phyloP scores from a whole-genome alignment of 2,329 filamentous ascomycete species.

The Dactylellina cionopaga region DNA sequence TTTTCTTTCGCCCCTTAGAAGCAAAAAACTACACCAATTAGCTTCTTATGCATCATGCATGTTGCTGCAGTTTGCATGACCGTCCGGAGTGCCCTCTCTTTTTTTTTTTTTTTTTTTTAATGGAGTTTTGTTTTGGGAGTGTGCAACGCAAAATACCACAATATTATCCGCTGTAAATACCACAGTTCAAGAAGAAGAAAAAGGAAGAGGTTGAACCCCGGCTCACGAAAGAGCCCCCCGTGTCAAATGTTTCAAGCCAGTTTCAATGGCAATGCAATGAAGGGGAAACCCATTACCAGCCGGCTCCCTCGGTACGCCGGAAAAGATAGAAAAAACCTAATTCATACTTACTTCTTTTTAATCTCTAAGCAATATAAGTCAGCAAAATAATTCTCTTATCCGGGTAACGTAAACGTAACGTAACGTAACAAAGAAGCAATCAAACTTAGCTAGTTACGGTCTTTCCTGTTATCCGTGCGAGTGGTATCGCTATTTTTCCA shows the following conservation, averaged over 20 bases:
- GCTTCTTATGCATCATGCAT: conserved; percentile 23
- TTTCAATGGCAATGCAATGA: conserved; percentile 40
- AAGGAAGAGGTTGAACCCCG: neutral
- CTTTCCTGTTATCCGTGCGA: conserved; percentile 5
- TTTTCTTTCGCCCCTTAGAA: too few relatives aligned
- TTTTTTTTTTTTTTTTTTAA: too few relatives aligned
- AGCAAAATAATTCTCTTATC: neutral
- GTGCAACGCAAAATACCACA: conserved; percentile 43
- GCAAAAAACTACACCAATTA: neutral
- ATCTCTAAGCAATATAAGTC: neutral
- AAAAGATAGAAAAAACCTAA: conserved; percentile 39
- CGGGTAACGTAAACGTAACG: too few relatives aligned
- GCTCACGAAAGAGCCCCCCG: neutral
- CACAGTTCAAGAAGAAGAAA: conserved; percentile 17
- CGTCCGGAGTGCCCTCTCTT: too few relatives aligned
- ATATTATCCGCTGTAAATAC: conserved; percentile 52
- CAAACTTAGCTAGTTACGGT: too few relatives aligned
- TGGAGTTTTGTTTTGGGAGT: too few relatives aligned
- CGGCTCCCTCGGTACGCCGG: conserved; percentile 19
- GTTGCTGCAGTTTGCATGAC: neutral
- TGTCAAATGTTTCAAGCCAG: conserved; percentile 38
- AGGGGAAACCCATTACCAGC: conserved; percentile 20
- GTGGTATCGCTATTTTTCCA: conserved; percentile 2
- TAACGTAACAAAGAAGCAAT: too few relatives aligned
- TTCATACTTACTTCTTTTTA: too few relatives aligned